Evolutionary conservation across 768 basidiomycete genomes (phyloP), one percentile per base, ranked within the genome.

Genomic region (Naganishia friedmannii): DNA sequence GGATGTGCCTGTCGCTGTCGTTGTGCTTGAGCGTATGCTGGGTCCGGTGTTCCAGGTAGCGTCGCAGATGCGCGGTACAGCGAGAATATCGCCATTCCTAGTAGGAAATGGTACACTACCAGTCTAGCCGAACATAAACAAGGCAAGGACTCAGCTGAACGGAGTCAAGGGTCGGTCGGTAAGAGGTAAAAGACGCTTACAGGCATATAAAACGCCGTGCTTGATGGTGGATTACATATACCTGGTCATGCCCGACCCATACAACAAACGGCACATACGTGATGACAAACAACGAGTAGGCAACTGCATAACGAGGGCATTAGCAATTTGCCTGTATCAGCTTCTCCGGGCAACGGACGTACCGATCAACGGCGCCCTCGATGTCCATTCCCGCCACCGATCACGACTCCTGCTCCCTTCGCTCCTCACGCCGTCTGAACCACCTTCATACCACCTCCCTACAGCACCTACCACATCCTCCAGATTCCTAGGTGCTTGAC

Each of bases 31-130:
- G 60, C 51, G 39, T 70, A 66, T 2, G 34, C 10, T 4, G n/a
- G 31, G n/a, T 53, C 39, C 13, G 70, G 70, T n/a, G 66, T 51
- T 5, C 75, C 76, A 21, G 79, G 75, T 0, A 67, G 67, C n/a
- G 75, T 69, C 39, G 54, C 72, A 0, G 79, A 72, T 3, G 77
- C 74, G n/a, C 70, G 69, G 48, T 74, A 65, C 0, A 80, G 73
- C 0, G 76, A 77, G 0, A 77, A 29, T 0, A 75, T 23, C 3
- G 79, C 77, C 45, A 80, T 42, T 26, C 66, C 39, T 32, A 76
- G 69, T 2, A 80, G 71, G 13, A 28, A 42, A 31, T 79, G 72
- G 55, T 73, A 74, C 34, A 76, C 67, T 15, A 77, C 28, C 9
- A 74, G 10, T 53, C 79, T 80, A 54, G 51, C 34, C 1, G 9